Evolutionary conservation across 2,329 filamentous ascomycete species (phyloP), one percentile per base, ranked within the genome.

Genomic region (Macrophomina pseudophaseolina): DNA sequence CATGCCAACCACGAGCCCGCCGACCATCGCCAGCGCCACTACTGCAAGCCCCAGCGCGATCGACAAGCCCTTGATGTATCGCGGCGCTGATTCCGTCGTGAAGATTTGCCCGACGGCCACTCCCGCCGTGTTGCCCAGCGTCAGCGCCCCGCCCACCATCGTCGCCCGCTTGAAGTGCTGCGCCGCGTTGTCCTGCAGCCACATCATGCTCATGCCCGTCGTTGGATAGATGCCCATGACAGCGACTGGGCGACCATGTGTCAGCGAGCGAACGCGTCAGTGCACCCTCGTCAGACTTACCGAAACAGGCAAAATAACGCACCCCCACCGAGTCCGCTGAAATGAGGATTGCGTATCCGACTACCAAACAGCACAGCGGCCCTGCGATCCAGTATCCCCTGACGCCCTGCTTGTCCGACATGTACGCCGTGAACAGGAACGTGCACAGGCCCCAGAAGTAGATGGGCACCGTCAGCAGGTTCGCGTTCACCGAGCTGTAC

Each of bases 401-500:
- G 23, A 33, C 48, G 1, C 12, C 11, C 32, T 35, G 44, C 18
- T 28, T 46, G 35, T 59, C 64, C 33, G 64, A 66, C 64, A 60
- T 58, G 40, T 53, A 60, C 53, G 64, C 64, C 44, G 53, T 58
- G 63, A 65, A 59, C 16, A 66, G 18, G 32, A 60, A 59, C 44
- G 46, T 42, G 44, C 18, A 44, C 28, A 56, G n/a, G 4, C 53
- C 64, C 64, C 53, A 59, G 35, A 66, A 32, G 54, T 66, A 66
- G 42, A 66, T 52, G 54, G 64, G 64, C 44, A 60, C 86, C 0
- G 88, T 90, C 63, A 91, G 80, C 12, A 90, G 83, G 2, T 91
- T 83, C 0, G 89, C 87, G 28, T 82, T 77, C 60, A 89, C 86
- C 16, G 83, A 80, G 67, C 78, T 83, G 75, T 89, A 91, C 14